Conservation (phyloP, 2,329 filamentous ascomycete species). For the Blumeria graminis region DNA sequence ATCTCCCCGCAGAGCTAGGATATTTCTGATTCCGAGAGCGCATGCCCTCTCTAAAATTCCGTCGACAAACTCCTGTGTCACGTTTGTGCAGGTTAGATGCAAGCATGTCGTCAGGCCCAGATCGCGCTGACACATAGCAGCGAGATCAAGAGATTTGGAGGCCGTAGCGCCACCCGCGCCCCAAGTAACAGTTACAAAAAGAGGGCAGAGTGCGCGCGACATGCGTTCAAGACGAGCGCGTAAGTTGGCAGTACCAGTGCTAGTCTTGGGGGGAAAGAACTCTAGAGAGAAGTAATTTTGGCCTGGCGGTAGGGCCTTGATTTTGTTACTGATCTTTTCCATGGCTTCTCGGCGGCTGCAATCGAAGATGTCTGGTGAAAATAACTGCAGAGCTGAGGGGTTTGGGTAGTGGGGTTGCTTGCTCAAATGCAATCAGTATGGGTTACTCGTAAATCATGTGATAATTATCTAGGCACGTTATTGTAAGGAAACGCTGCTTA, state of each 20-base stretch:
- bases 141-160: constrained; percentile 74
- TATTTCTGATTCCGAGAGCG: constrained; percentile 74
- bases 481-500: too few species aligned
- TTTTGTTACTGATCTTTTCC: constrained; percentile 85
- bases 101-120: constrained; percentile 82
- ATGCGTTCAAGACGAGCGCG: constrained; percentile 85
- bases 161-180: constrained; percentile 86
- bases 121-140: constrained; percentile 84
- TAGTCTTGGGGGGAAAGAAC: constrained; percentile 96
- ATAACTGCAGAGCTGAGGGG: too few species aligned
- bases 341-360: constrained; percentile 4
- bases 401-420: too few species aligned
- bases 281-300: constrained; percentile 85
- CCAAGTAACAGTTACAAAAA: constrained; percentile 97
- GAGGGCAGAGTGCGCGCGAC: constrained; percentile 68
- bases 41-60: constrained; percentile 79
- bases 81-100: constrained; percentile 94
- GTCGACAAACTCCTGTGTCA: constrained; percentile 69
- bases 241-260: constrained; percentile 86
- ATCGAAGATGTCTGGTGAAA: too few species aligned
- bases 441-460: too few species aligned
- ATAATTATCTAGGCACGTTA: too few species aligned
- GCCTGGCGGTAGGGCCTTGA: constrained; percentile 63
- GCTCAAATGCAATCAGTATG: too few species aligned
- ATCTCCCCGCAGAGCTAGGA: constrained; percentile 75